A percentile compares a stretch with the other conserved stretches of the same genome.
Conservation (phyloP, 1,284 basidiomycete species). For the Tranzscheliella williamsii region DNA sequence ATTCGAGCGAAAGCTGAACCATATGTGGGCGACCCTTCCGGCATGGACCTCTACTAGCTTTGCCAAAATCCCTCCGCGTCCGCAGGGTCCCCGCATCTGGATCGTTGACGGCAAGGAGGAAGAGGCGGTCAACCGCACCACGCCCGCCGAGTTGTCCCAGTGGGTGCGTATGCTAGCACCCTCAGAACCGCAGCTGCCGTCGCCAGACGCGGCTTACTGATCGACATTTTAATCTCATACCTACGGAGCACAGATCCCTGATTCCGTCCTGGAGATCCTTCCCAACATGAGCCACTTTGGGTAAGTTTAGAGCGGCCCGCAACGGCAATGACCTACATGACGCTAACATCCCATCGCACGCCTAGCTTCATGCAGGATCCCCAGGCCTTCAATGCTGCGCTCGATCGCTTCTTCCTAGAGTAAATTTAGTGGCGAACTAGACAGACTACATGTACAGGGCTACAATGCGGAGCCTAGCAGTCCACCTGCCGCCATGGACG, state of each 20-base stretch:
- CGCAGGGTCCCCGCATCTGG: not conserved
- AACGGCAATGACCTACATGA: not conserved
- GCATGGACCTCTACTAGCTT: not conserved
- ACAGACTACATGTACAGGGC: not conserved
- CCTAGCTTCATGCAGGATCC: slow-evolving; percentile 3
- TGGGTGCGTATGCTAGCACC: slow-evolving; percentile 1
- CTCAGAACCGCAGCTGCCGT: too few relatives aligned
- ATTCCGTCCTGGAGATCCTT: not conserved
- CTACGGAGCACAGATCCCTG: slow-evolving; percentile 1
- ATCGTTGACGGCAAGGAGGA: slow-evolving; percentile 3
- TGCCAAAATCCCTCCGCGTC: not conserved
- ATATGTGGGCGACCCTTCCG: not conserved
- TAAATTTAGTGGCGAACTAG: not conserved
- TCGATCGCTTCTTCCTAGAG: not conserved
- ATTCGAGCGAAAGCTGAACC: not conserved
- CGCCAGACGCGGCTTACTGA: too few relatives aligned
- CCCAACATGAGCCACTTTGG: slow-evolving; percentile 1
- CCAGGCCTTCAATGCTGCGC: not conserved
- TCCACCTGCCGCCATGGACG: slow-evolving; percentile 33
- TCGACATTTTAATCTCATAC: too few relatives aligned
- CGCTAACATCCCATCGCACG: too few relatives aligned
- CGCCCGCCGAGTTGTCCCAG: not conserved
- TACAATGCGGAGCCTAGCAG: slow-evolving; percentile 13
- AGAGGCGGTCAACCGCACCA: slow-evolving; percentile 1
- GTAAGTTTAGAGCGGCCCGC: not conserved